These are phyloP conservation scores for Clonostachys rhizophaga DNA, from an alignment of 2,329 filamentous ascomycete species.

Conservation along the genomic window DNA sequence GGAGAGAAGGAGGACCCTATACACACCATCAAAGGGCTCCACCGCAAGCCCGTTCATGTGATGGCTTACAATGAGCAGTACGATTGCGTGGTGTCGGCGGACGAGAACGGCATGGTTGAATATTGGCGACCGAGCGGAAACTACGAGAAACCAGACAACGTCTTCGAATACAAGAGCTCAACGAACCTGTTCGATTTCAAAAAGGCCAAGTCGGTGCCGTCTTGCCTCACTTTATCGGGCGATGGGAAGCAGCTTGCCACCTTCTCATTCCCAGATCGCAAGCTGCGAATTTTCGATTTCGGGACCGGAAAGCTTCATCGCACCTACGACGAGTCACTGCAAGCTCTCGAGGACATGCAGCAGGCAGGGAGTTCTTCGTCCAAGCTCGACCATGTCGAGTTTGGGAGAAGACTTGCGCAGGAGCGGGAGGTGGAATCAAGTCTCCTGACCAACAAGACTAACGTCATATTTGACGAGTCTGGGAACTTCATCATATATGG, in stretches of 20 bases:
- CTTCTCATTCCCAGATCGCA: constrained; percentile 88
- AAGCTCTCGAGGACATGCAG: constrained; percentile 90
- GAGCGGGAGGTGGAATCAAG: constrained; percentile 81
- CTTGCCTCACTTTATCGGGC: constrained; percentile 79
- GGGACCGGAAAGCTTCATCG: constrained; percentile 80
- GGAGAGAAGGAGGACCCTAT: constrained; percentile 74
- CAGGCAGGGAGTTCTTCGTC: constrained; percentile 81
- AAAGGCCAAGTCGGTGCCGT: constrained; percentile 82
- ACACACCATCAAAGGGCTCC: constrained; percentile 74
- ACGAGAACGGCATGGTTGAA: constrained; percentile 90
- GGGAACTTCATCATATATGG: constrained; percentile 94
- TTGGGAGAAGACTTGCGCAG: constrained; percentile 79
- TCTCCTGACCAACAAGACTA: constrained; percentile 64
- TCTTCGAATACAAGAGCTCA: constrained; percentile 89
- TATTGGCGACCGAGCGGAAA: constrained; percentile 83
- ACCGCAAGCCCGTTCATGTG: constrained; percentile 73
- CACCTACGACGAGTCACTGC: constrained; percentile 91
- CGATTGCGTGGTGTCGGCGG: constrained; percentile 87
- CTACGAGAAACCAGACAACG: constrained; percentile 87
- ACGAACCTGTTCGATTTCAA: constrained; percentile 97
- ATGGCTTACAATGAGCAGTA: constrained; percentile 88
- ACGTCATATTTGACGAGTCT: constrained; percentile 93
- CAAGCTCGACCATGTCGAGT: constrained; percentile 85
- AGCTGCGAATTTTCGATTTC: constrained; percentile 92
- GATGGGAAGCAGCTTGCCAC: constrained; percentile 82